Evolutionary conservation across 257 asterid species (phyloP).

Genomic region (Solanum habrochaites): DNA sequence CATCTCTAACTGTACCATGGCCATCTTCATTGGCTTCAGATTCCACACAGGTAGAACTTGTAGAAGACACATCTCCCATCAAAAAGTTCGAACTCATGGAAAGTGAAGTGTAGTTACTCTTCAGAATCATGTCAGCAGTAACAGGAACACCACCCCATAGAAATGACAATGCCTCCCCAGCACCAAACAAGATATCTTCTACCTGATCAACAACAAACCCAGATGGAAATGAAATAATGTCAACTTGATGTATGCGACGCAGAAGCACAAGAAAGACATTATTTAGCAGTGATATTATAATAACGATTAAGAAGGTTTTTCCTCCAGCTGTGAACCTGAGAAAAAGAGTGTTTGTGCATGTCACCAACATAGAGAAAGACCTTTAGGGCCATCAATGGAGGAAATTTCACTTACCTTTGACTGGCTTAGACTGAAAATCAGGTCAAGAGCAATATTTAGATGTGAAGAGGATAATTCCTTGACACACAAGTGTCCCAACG

Average conservation of each 20-base stretch:
- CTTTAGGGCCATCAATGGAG: background rate
- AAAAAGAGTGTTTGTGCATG: background rate
- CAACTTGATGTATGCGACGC: background rate
- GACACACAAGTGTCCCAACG: constrained; percentile 85
- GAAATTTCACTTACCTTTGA: constrained; percentile 58
- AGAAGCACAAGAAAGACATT: background rate
- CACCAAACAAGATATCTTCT: constrained; percentile 93
- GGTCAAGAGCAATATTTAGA: constrained; percentile 62
- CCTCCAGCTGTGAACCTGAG: background rate
- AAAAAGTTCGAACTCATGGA: constrained; percentile 83
- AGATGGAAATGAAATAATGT: background rate
- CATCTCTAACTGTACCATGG: constrained; percentile 67
- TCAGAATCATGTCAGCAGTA: constrained; percentile 69
- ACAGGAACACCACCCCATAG: constrained; percentile 98
- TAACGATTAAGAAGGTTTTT: background rate
- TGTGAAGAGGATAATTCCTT: constrained; percentile 58
- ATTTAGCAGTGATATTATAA: background rate
- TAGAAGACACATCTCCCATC: constrained; percentile 67
- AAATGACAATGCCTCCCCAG: constrained; percentile 98
- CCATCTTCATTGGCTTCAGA: constrained; percentile 42
- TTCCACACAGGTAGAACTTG: constrained; percentile 31
- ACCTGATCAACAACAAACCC: constrained; percentile 36
- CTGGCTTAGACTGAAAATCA: constrained; percentile 79
- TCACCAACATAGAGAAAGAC: background rate
- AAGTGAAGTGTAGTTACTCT: constrained; percentile 81